Evolutionary conservation across 2,329 filamentous ascomycete genomes (phyloP), one percentile per base, ranked within the genome.

Genomic region (Sporothrix protearum): DNA sequence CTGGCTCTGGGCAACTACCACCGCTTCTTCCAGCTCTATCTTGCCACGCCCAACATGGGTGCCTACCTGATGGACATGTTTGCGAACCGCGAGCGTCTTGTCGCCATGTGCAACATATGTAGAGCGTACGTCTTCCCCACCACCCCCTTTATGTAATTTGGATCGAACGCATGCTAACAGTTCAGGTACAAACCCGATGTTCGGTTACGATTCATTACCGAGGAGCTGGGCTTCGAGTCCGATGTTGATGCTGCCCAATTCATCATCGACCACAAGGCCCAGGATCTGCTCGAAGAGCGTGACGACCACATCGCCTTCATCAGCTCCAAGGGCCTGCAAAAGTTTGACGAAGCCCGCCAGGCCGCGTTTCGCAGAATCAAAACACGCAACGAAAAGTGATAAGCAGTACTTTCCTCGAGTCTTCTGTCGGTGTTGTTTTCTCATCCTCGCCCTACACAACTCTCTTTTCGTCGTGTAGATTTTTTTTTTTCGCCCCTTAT

Each of bases 51-150:
- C 68, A 96, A 97, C 78, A 97, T 99, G 94, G 95, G 96, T 74
- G 94, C 92, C 77, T 98, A 98, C 82, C 88, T 99, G 68, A 97
- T 99, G 92, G 96, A 99, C 84, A 97, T 97, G 93, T 98, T 99
- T 84, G 92, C 98, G 80, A 90, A 90, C 78, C 91, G 96, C 79
- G 95, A 99, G 84, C 92, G 96, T 77, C 88, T 99, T 76, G 90
- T 91, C 79, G 96, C 96, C 75, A 84, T 99, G 79, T 91, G 93
- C 80, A 93, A 91, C 80, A 96, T 99, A 76, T 97, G 94, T 88
- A 96, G 88, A 92, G 90, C 92, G 96, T 99, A 84, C 85, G 95
- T 89, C n/a, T 16, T 16, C 25, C 30, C 53, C 39, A 25, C 19
- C 16, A n/a, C 45, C 22, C 10, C 33, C 33, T 22, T 45, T 30